Percentiles rank a stretch among this genome's conserved stretches.
phyloP scores from a whole-genome alignment of 768 basidiomycete genomes.

The Serendipita sp. region DNA sequence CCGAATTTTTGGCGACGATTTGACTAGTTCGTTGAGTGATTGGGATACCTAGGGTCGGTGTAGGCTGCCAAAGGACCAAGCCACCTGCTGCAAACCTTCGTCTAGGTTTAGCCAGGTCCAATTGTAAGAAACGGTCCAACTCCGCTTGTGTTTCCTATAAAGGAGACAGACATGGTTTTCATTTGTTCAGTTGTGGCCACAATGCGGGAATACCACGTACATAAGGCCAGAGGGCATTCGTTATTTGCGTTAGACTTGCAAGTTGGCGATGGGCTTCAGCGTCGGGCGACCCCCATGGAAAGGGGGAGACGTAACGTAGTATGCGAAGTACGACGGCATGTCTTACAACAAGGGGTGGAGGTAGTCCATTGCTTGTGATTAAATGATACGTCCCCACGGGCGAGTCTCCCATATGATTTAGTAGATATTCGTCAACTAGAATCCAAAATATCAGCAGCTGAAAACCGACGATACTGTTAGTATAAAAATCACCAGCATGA shows the following conservation, averaged over 20 bases:
- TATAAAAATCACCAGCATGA: neutral
- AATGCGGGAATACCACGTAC: neutral
- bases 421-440: neutral
- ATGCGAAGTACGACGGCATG: constrained; percentile 24
- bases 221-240: constrained; percentile 30
- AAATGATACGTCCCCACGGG: constrained; percentile 10
- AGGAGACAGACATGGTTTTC: too few relatives aligned
- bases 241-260: constrained; percentile 31
- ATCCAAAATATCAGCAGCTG: neutral
- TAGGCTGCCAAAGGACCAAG: neutral
- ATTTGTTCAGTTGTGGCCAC: neutral
- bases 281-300: constrained; percentile 57
- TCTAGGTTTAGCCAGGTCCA: neutral
- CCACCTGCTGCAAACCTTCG: neutral
- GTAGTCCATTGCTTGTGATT: neutral
- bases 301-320: constrained; percentile 53
- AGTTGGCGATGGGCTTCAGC: constrained; percentile 44
- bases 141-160: neutral
- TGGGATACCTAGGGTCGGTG: neutral
- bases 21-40: neutral
- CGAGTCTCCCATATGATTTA: neutral
- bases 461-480: neutral
- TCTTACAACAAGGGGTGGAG: constrained; percentile 11
- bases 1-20: neutral
- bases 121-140: neutral